Evolutionary conservation across 2,329 filamentous ascomycete genomes (phyloP).

Genomic region (Aspergillus phoenicis): DNA sequence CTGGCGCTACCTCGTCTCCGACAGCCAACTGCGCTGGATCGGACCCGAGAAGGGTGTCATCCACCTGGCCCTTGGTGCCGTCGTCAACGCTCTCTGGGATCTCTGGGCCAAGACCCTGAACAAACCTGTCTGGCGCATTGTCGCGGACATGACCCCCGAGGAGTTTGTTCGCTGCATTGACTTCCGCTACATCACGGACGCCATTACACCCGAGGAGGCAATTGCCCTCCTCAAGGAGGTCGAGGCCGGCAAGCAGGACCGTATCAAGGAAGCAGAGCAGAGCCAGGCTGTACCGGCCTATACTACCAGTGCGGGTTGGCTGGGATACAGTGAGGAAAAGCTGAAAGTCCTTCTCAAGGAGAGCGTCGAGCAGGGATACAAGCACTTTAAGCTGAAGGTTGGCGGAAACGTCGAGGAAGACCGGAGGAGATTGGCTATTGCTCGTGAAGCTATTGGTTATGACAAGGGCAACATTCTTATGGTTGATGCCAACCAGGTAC

Average conservation of each 20-base stretch:
- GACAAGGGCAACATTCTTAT: conserved; percentile 83
- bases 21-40: conserved; percentile 90
- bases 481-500: conserved; percentile 86
- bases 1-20: conserved; percentile 88
- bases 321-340: conserved; percentile 88
- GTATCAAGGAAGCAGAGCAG: conserved; percentile 72
- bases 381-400: conserved; percentile 90
- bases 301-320: conserved; percentile 86
- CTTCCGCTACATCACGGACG: conserved; percentile 92
- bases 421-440: conserved; percentile 69
- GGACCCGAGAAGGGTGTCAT: conserved; percentile 93
- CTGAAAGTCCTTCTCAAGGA: conserved; percentile 74
- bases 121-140: conserved; percentile 88
- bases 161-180: conserved; percentile 87
- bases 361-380: conserved; percentile 75
- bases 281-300: conserved; percentile 83
- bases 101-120: conserved; percentile 86
- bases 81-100: conserved; percentile 92
- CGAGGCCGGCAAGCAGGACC: conserved; percentile 68
- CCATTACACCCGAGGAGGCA: conserved; percentile 84
- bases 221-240: conserved; percentile 68
- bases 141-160: conserved; percentile 86
- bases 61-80: conserved; percentile 83
- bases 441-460: conserved; percentile 77
- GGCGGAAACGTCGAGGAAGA: conserved; percentile 74